Percentiles rank a stretch among this genome's conserved stretches.
Evolutionary conservation across 208 protist genomes (phyloP).

Genomic region (Acanthamoeba healyi): DNA sequence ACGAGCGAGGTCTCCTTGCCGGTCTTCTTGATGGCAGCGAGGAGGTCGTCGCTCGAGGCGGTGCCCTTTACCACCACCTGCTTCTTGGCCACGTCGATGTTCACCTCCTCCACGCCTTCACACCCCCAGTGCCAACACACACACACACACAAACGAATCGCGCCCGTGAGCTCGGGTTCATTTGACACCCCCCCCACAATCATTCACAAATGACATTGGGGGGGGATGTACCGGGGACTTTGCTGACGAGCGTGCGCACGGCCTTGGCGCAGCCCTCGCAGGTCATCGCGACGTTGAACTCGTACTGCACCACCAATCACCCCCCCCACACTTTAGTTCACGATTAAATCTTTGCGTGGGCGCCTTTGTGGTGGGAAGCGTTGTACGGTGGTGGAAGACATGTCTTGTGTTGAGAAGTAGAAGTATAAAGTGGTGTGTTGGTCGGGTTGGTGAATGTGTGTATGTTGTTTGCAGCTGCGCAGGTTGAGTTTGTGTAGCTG

Average conservation of each 20-base stretch:
- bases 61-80: slow-evolving; percentile 67
- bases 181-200: too few species aligned
- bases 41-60: slow-evolving; percentile 35
- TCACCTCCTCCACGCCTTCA: slow-evolving; percentile 46
- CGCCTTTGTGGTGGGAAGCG: neutral
- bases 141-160: too few species aligned
- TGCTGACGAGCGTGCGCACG: slow-evolving; percentile 2
- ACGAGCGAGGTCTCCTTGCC: slow-evolving; percentile 67
- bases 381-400: neutral
- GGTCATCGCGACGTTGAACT: slow-evolving; percentile 33
- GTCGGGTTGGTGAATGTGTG: neutral
- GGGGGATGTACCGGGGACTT: neutral
- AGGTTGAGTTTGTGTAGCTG: too few species aligned
- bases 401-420: too few species aligned
- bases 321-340: neutral
- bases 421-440: neutral
- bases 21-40: slow-evolving; percentile 70
- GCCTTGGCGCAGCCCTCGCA: slow-evolving; percentile 46
- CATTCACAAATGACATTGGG: too few species aligned
- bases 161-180: too few species aligned
- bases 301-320: slow-evolving; percentile 9
- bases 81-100: slow-evolving; percentile 62
- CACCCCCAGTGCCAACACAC: neutral
- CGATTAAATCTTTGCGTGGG: too few species aligned
- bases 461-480: neutral